Conservation (phyloP, 208 protist species). For the Crithidia fasciculata region DNA sequence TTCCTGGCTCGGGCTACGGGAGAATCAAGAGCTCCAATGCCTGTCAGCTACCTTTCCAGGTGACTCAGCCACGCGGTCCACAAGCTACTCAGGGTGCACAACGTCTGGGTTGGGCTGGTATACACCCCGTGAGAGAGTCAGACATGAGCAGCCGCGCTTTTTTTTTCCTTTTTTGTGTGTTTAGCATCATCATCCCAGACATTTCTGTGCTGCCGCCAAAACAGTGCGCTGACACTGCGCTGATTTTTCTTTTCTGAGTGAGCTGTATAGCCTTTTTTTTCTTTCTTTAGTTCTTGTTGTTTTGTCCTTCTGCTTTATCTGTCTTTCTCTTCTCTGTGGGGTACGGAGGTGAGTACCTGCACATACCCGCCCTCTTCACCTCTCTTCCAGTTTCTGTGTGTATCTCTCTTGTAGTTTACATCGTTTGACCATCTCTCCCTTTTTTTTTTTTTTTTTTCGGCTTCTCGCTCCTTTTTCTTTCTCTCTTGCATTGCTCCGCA, state of each 20-base stretch:
- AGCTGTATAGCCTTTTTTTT: neutral
- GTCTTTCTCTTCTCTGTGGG: neutral
- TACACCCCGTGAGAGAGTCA: too few relatives aligned
- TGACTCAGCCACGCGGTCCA: too few relatives aligned
- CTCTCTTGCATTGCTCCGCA: neutral
- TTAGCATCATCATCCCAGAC: neutral
- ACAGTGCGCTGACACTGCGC: too few relatives aligned
- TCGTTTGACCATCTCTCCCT: neutral
- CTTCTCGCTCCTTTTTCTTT: slow-evolving; percentile 5
- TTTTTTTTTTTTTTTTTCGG: neutral
- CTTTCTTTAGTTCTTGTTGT: neutral
- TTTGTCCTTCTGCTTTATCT: neutral
- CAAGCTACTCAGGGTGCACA: too few relatives aligned
- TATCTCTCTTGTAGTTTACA: too few relatives aligned
- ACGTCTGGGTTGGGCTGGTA: too few relatives aligned
- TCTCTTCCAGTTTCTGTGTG: too few relatives aligned
- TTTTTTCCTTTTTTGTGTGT: neutral
- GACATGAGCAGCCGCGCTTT: neutral
- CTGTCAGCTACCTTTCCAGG: too few relatives aligned
- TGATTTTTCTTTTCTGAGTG: slow-evolving; percentile 4
- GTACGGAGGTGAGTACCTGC: too few relatives aligned
- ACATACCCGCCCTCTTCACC: too few relatives aligned
- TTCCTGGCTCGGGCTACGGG: too few relatives aligned
- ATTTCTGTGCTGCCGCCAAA: neutral
- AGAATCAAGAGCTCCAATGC: too few relatives aligned